Base-by-base conservation (phyloP, 352 stramenopile species). In the Peronospora tabacina region DNA sequence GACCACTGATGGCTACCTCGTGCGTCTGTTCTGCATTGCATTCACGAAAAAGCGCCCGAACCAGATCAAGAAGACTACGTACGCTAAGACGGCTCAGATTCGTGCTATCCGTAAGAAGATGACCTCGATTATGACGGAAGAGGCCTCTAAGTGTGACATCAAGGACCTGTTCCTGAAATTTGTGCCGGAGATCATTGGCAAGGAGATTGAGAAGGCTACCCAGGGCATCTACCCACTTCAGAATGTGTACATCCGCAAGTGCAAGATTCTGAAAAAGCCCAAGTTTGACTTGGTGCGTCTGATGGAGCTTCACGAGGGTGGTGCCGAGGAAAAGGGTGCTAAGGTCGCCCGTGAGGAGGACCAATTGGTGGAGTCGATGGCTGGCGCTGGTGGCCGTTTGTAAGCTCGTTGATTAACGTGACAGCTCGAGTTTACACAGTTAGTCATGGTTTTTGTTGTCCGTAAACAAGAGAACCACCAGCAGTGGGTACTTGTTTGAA, bases 201-300 rank as follows among this genome's bases (percentile, higher is more conserved):
- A 98, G 65, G 87, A 98, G 61, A 99, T 99, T 65, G 94, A 98
- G 60, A 97, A 97, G 76, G 86, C 93, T 49, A 97, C 89, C 36
- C 90, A 97, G 63, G 81, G 85, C 65, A 98, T 99, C 76, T 99
- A 98, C 90, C 97, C 97, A 44, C 84, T 99, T 55, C 97, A 99
- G 82, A 97, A 99, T 74, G 90, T 97, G 51, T 98, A 95, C 88
- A 97, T 99, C 71, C 94, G 97, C 61, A 99, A 99, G 92, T 97
- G 98, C 56, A 99, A 99, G 94, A 96, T 99, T 43, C 85, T 99
- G 32, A 99, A 99, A 91, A 98, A 98, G 87, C 97, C 97, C 45
- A 99, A 99, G 87, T 99, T 99, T 69, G 97, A 99, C 87, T 72
- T 99, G 34, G 95, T 95, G 49, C 97, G 97, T 70, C 81, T 99